Evolutionary conservation across 225 moss, liverwort and hornwort species (phyloP).

Genomic region (Rhytidiadelphus loreus): DNA sequence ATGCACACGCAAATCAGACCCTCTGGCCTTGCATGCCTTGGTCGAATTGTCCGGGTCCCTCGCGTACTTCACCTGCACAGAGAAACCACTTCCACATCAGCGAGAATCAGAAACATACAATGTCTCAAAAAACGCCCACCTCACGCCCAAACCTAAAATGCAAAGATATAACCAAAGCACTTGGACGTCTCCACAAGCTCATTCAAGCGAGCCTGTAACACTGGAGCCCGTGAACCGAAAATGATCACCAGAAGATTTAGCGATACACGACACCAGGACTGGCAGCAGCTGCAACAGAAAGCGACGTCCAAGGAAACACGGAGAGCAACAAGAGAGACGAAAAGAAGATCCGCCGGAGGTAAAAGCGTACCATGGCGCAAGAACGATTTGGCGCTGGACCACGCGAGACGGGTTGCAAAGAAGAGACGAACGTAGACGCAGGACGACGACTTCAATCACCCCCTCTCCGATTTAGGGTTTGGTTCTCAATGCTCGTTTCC

Average conservation of each 20-base stretch:
- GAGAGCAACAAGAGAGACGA: background rate
- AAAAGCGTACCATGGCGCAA: background rate
- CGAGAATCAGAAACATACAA: background rate
- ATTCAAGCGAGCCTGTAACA: background rate
- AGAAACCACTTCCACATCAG: background rate
- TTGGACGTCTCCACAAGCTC: background rate
- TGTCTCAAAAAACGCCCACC: background rate
- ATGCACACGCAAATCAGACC: slow-evolving; percentile 26
- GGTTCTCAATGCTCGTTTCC: background rate
- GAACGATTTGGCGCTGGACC: background rate
- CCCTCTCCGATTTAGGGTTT: background rate
- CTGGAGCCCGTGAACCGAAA: background rate
- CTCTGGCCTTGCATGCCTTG: slow-evolving; percentile 21
- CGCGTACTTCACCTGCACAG: slow-evolving; percentile 18
- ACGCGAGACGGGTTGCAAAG: background rate
- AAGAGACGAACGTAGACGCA: background rate
- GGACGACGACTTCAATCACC: background rate
- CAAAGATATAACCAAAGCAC: background rate
- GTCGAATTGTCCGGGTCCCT: slow-evolving; percentile 16
- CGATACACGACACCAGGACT: background rate
- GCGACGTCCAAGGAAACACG: background rate
- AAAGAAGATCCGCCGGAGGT: background rate
- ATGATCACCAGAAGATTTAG: background rate
- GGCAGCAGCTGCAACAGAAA: background rate
- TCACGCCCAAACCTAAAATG: background rate